Evolutionary conservation across 768 basidiomycete species (phyloP), one percentile per base, ranked within the genome.

Genomic region (Artomyces pyxidatus): DNA sequence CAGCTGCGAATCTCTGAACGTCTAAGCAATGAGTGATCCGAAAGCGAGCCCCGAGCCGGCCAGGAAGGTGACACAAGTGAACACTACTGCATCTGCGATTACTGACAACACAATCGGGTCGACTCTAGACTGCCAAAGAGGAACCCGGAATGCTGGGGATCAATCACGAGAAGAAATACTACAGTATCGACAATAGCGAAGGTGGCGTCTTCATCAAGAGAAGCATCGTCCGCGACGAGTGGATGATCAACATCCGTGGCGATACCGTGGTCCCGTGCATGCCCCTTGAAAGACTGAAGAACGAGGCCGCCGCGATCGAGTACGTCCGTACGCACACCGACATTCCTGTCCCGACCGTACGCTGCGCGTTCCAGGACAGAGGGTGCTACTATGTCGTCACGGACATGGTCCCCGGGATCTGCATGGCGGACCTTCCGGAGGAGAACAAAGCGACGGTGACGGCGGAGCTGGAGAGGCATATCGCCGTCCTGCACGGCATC

Each of bases 251-350:
- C 43, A 26, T 45, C 43, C n/a, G 26, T 17, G 43, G 43, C 29
- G 29, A 45, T 11, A 16, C 21, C 29, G 43, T 45, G 12, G 43
- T 45, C 23, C 43, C 43, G 17, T 30, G 23, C 23, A 25, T 45
- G 23, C 4, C 17, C 25, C 16, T 45, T 12, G 43, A 45, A 30
- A 45, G 43, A 16, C 11, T 45, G 21, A 45, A 45, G 43, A 45
- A 45, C 17, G 43, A 45, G 21, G 4, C 26, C 12, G 43, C 43
- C 21, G 43, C 43, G 16, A 25, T 45, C 43, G 17, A 30, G 16
- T 45, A 45, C 28, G n/a, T 45, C 22, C n/a, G 29, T 11, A 26
- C n/a, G 43, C n/a, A 45, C 43, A 45, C 43, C 23, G 28, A 45
- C 26, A 27, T 45, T 6, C 43, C 43, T 17, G 43, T 45, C 11